Percentiles rank a stretch among this genome's conserved stretches.
Conservation (phyloP, 495 filamentous ascomycete genomes). For the Pyrenula aspistea region DNA sequence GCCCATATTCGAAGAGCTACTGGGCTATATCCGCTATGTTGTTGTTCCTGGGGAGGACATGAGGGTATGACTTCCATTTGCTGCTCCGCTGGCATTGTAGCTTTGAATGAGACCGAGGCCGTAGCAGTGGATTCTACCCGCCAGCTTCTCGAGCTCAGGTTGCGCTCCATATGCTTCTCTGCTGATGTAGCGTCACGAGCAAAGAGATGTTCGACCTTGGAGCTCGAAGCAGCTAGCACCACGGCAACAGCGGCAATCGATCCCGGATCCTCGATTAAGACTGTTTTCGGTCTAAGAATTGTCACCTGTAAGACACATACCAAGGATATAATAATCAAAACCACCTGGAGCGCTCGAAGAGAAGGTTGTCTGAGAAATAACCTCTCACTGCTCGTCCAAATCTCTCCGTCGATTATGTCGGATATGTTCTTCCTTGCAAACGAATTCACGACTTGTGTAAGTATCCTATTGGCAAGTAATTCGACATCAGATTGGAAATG, state of each 20-base stretch:
- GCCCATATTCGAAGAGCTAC: not conserved
- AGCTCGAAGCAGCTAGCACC: not conserved
- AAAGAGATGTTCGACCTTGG: not conserved
- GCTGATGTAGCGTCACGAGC: not conserved
- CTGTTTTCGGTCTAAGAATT: not conserved
- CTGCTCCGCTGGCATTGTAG: not conserved
- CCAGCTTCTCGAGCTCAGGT: not conserved
- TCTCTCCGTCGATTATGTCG: not conserved
- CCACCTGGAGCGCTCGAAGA: not conserved
- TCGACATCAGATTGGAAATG: not conserved
- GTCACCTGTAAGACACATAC: not conserved
- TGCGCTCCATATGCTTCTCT: not conserved
- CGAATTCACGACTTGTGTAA: not conserved
- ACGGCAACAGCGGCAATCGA: not conserved
- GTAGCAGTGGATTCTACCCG: not conserved
- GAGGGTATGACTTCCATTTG: not conserved
- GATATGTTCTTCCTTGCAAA: not conserved
- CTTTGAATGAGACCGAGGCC: not conserved
- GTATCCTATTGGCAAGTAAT: not conserved
- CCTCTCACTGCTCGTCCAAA: not conserved
- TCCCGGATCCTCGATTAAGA: not conserved
- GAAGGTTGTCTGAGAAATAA: not conserved
- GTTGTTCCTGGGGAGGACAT: not conserved
- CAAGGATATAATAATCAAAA: not conserved
- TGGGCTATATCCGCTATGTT: not conserved